phyloP scores from a whole-genome alignment of 306 rosid genomes.

The Albizia julibrissin region DNA sequence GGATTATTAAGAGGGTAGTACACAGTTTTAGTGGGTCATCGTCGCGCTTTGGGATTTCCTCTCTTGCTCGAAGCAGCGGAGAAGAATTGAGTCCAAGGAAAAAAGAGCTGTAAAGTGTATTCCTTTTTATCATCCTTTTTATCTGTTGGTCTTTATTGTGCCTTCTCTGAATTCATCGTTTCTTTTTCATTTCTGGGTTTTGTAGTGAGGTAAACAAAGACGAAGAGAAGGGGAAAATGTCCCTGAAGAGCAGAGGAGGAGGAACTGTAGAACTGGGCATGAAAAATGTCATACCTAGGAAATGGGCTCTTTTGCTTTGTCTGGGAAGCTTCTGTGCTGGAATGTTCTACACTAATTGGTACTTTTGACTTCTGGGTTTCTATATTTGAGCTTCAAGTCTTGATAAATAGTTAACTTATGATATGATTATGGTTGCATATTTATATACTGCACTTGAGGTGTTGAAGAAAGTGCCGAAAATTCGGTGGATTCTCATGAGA shows the following conservation, averaged over 20 bases:
- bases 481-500: conserved; percentile 22
- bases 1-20: conserved; percentile 29
- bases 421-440: conserved; percentile 10
- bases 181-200: conserved; percentile 2
- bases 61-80: conserved; percentile 29
- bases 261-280: conserved; percentile 46
- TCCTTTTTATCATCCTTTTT: conserved; percentile 4
- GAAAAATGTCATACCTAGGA: conserved; percentile 56
- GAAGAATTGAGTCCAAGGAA: conserved; percentile 6
- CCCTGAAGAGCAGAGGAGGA: conserved; percentile 65
- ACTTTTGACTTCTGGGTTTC: conserved; percentile 39
- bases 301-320: conserved; percentile 72
- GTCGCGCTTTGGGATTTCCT: conserved; percentile 15
- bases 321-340: conserved; percentile 85
- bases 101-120: conserved; percentile 29
- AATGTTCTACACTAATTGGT: conserved; percentile 81
- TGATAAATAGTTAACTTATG: conserved; percentile 8
- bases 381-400: conserved; percentile 27
- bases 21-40: conserved; percentile 25
- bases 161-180: background rate
- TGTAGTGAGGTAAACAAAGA: conserved; percentile 27
- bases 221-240: conserved; percentile 45
- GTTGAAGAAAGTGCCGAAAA: background rate
- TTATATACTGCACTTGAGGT: conserved; percentile 17
- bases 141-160: conserved; percentile 8